Percentiles rank a stretch among this genome's conserved stretches.
Conservation (phyloP, 108 stramenopile genomes). For the Skeletonema grethae region DNA sequence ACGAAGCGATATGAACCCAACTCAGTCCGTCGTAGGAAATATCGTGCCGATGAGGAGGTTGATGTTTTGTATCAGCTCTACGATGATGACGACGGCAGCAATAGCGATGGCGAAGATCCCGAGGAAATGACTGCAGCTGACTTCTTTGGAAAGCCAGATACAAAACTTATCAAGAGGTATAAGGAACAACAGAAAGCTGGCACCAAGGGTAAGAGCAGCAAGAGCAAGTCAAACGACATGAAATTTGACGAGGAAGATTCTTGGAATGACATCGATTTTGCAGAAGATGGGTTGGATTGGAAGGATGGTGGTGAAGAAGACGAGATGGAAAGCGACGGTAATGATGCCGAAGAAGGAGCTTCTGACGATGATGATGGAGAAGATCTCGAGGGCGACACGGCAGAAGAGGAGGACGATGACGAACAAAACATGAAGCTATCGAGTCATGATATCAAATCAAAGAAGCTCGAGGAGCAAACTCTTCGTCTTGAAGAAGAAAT, state of each 20-base stretch:
- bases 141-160: conserved; percentile 79
- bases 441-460: conserved; percentile 47
- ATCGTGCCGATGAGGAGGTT: conserved; percentile 85
- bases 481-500: conserved; percentile 89
- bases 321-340: conserved; percentile 25
- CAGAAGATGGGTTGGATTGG: conserved; percentile 53
- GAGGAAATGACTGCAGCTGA: conserved; percentile 86
- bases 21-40: conserved; percentile 61
- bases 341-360: conserved; percentile 54
- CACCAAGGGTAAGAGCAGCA: conserved; percentile 4
- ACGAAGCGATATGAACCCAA: conserved; percentile 40
- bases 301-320: conserved; percentile 48
- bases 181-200: conserved; percentile 21
- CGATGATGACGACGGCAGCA: conserved; percentile 48
- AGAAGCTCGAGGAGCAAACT: conserved; percentile 82
- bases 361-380: conserved; percentile 37
- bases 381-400: conserved; percentile 35
- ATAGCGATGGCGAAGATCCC: conserved; percentile 46
- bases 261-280: conserved; percentile 78
- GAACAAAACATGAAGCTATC: conserved; percentile 34
- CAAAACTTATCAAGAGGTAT: conserved; percentile 54
- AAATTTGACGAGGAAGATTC: conserved; percentile 71
- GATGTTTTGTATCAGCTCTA: conserved; percentile 74
- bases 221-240: conserved; percentile 11
- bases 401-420: conserved; percentile 20